Conservation (phyloP, 805 yeast species). For the Isabelozyma heimii region DNA sequence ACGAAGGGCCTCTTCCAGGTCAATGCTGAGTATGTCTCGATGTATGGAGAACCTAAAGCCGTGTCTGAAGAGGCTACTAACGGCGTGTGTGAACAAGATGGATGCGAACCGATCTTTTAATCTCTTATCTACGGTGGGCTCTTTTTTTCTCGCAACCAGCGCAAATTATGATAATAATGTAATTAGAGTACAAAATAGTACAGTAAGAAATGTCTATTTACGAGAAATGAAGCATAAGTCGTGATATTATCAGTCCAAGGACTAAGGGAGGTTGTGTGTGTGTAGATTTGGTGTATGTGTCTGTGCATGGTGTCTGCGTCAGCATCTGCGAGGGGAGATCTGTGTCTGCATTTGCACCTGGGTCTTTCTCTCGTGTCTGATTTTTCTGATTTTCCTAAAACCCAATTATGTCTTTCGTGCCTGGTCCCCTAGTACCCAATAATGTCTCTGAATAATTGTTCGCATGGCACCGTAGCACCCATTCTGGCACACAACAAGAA, state of each 20-base stretch:
- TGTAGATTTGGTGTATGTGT: neutral
- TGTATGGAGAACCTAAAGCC: too few species aligned
- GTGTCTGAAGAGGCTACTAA: too few species aligned
- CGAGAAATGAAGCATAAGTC: neutral
- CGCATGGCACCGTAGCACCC: conserved; percentile 79
- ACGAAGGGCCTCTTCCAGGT: too few species aligned
- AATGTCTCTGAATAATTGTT: conserved; percentile 69
- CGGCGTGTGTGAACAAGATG: too few species aligned
- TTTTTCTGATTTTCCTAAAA: too few species aligned
- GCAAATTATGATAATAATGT: neutral
- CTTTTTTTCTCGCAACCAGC: neutral
- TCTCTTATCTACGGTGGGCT: neutral
- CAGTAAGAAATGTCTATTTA: neutral
- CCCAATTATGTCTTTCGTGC: too few species aligned
- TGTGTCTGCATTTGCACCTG: too few species aligned
- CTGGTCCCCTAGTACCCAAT: conserved; percentile 60
- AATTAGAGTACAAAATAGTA: too few species aligned
- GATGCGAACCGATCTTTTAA: neutral
- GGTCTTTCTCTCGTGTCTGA: neutral
- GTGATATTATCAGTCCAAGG: neutral
- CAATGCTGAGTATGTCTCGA: too few species aligned
- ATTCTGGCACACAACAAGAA: conserved; percentile 85
- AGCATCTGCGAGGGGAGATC: too few species aligned
- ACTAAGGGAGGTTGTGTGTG: neutral
- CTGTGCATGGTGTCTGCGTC: neutral